Evolutionary conservation across 2,329 filamentous ascomycete genomes (phyloP), one percentile per base, ranked within the genome.

Genomic region (Amauroascus verrucosus): DNA sequence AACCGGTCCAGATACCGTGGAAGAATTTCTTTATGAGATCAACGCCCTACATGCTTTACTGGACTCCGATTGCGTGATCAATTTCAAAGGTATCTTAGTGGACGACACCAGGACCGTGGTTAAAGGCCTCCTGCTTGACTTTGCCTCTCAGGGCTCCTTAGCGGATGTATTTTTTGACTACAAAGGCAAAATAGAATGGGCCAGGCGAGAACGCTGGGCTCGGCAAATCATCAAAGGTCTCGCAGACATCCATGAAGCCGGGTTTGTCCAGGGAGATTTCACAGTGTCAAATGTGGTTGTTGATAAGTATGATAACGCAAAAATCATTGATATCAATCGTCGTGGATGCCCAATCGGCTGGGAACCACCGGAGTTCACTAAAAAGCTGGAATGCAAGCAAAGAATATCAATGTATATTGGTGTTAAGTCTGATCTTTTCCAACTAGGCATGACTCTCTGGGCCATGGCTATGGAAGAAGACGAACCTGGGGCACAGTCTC

Each of bases 311-410:
- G 84, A 89, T 64, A 79, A 96, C 64, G 93, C 91, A 7, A 91
- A 94, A 63, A 97, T 98, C 60, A 98, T 98, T 64, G 93, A 98
- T 69, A 96, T 98, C 72, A 98, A 98, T 71, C 80, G 93, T 53
- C 79, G 93, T 62, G 93, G 93, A n/a, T 98, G 93, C 63, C 93
- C 93, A 0, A 87, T 97, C 3, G 91, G 91, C 22, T 98, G 93
- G 93, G 93, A 98, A 61, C 90, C 93, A 2, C 93, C 93, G 3
- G 93, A 98, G 70, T 85, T 94, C 53, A 85, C 84, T 14, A 79
- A 81, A 5, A 81, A 97, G 53, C 88, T 97, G 56, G 84, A 91
- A 59, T 90, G 84, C 67, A 87, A 86, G 54, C 90, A 96, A 68
- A 81, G 88, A 28, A 90, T 98, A 51, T 86, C 87, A 44, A 95